Conservation (phyloP, 306 rosid species). For the Fagus sylvatica region DNA sequence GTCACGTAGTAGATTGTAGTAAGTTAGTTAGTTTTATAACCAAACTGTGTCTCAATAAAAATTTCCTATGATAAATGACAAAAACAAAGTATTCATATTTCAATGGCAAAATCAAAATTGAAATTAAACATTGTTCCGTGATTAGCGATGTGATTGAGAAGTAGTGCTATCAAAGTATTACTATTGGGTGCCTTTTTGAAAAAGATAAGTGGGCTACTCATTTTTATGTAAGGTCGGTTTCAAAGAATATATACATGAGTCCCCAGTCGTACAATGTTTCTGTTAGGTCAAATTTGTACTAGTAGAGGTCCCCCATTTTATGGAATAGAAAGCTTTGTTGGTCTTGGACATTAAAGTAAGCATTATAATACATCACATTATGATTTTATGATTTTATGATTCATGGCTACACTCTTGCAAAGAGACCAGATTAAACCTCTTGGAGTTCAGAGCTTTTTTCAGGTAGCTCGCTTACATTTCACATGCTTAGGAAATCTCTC, state of each 20-base stretch:
- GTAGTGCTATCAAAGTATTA: background rate
- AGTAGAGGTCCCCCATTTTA: too few species aligned
- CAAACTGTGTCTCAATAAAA: too few species aligned
- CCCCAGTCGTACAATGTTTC: too few species aligned
- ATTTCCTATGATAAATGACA: too few species aligned
- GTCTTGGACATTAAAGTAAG: too few species aligned
- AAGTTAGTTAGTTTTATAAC: too few species aligned
- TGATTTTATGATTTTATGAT: background rate
- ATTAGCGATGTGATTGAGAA: conserved; percentile 38
- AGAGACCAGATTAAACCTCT: background rate
- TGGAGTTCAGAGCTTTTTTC: background rate
- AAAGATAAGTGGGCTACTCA: too few species aligned
- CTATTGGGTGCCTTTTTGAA: background rate
- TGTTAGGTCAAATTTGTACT: too few species aligned
- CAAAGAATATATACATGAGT: background rate
- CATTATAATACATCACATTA: background rate
- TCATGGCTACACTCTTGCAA: background rate
- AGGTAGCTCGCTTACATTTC: background rate
- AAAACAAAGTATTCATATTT: too few species aligned
- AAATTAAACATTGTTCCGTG: conserved; percentile 17
- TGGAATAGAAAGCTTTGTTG: too few species aligned
- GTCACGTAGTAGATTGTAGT: too few species aligned
- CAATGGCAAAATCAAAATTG: background rate
- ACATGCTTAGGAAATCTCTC: background rate
- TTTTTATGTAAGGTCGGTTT: background rate